Evolutionary conservation across 176 grass and related monocot species (phyloP), one percentile per base, ranked within the genome.

Genomic region (Avena sativa): DNA sequence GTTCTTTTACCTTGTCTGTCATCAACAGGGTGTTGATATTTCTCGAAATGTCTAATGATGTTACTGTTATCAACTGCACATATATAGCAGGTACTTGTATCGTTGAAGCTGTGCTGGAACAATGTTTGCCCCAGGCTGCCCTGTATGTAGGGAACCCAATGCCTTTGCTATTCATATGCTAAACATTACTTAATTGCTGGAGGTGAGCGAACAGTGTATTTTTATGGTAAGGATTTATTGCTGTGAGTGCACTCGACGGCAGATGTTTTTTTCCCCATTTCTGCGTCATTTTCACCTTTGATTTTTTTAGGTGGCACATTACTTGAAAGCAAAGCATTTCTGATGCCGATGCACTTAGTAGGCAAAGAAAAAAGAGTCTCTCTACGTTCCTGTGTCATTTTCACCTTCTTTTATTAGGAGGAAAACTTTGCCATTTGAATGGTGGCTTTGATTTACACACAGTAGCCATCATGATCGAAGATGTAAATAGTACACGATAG

Each of bases 91-190:
- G 72, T 55, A 26, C 44, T 79, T 43, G 62, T 83, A 16, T 6
- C 58, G 25, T 21, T 50, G 80, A 69, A 69, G 28, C 86, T 48
- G 71, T 76, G 48, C 12, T 73, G 21, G 56, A 55, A 79, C 56
- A 53, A 36, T 62, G 47, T 32, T 57, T 88, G 17, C 55, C 11
- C 47, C 14, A 58, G 40, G 36, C 48, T 17, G 52, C 71, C 79
- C 12, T 87, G 57, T 69, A 50, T 43, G 40, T 43, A 43, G 40
- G 61, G 32, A 52, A 71, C 15, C 61, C 15, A 77, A 61, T 82
- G 71, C 9, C 34, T 68, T 59, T 49, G 48, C 5, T 14, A 68
- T 59, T 76, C 48, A 20, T 49, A 21, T 76, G 26, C 3, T 72
- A 36, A 57, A 66, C 57, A 57, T 58, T 1, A 66, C 56, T 30